Conservation (phyloP, 2,329 filamentous ascomycete genomes). For the Talaromyces sp. region DNA sequence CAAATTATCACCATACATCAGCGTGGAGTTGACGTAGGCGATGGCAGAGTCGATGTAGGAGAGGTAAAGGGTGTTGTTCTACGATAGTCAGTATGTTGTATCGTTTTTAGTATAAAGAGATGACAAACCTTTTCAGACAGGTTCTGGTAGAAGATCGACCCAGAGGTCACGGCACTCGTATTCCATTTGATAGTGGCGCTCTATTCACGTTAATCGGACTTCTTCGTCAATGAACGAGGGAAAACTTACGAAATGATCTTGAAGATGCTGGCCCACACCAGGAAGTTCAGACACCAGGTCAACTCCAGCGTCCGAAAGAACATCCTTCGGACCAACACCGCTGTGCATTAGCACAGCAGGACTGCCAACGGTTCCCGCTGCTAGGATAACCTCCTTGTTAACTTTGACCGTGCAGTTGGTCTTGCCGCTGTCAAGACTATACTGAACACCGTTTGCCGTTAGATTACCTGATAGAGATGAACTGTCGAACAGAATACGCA, state of each 20-base stretch:
- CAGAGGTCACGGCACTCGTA: constrained; percentile 31
- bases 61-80: constrained; percentile 29
- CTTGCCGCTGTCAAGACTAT: constrained; percentile 30
- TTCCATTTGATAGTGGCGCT: constrained; percentile 33
- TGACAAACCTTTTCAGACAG: constrained; percentile 28
- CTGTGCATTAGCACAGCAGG: constrained; percentile 61
- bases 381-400: constrained; percentile 30
- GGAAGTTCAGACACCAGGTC: constrained; percentile 47
- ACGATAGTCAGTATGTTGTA: constrained; percentile 13
- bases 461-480: constrained; percentile 29
- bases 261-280: constrained; percentile 53
- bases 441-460: constrained; percentile 34
- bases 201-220: constrained; percentile 21
- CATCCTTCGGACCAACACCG: constrained; percentile 55
- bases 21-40: constrained; percentile 30
- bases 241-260: constrained; percentile 46
- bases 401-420: constrained; percentile 29
- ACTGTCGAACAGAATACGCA: constrained; percentile 32
- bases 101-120: background rate
- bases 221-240: background rate
- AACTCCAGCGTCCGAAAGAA: constrained; percentile 47
- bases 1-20: constrained; percentile 24
- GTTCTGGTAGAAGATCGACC: constrained; percentile 30
- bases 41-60: constrained; percentile 32
- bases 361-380: constrained; percentile 57